Conservation (phyloP, 2,329 filamentous ascomycete genomes). For the Paecilomyces sp. region DNA sequence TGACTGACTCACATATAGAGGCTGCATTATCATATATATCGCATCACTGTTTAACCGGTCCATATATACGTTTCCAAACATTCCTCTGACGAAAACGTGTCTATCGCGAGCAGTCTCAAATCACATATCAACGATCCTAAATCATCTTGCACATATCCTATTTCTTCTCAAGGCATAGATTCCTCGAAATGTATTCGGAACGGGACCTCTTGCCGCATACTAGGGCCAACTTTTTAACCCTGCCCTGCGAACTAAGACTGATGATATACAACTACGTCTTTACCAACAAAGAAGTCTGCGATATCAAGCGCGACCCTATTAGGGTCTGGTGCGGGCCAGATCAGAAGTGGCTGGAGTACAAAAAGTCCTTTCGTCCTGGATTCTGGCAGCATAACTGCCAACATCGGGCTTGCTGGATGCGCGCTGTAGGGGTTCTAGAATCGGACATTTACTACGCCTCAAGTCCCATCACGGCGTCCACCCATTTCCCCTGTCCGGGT, state of each 20-base stretch:
- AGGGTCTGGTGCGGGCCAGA: not conserved
- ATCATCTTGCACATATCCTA: not conserved
- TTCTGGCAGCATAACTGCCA: not conserved
- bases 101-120: not conserved
- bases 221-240: not conserved
- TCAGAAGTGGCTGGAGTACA: not conserved
- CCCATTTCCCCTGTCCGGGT: not conserved
- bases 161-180: not conserved
- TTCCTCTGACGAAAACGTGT: not conserved
- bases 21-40: not conserved
- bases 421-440: not conserved
- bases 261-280: not conserved
- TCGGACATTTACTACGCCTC: not conserved
- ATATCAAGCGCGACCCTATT: not conserved
- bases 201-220: not conserved
- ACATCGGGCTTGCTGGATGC: not conserved
- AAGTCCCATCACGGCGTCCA: not conserved
- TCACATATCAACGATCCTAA: not conserved
- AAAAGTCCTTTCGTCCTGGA: not conserved
- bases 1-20: not conserved
- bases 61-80: not conserved
- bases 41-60: not conserved
- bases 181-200: not conserved
- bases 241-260: not conserved
- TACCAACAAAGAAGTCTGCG: not conserved